Conservation (phyloP, 2,329 filamentous ascomycete genomes). For the Peltaster fructicola region DNA sequence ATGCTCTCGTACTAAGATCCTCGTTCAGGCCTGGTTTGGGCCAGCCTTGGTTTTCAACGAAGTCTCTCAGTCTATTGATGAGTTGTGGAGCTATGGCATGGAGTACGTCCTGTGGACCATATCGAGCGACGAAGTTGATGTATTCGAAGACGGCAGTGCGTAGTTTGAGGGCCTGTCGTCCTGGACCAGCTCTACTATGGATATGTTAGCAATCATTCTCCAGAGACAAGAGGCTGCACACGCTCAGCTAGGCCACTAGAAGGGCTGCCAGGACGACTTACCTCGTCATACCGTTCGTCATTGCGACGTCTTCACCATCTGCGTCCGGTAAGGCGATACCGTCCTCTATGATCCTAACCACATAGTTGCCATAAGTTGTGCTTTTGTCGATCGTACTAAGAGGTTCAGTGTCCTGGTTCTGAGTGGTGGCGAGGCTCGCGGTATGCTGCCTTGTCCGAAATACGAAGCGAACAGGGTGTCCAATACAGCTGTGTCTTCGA, state of each 20-base stretch:
- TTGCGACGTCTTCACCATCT: constrained; percentile 16
- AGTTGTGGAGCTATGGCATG: constrained; percentile 48
- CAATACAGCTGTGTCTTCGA: constrained; percentile 52
- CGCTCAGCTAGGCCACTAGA: constrained; percentile 5
- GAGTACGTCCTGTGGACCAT: constrained; percentile 46
- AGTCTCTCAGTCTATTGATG: constrained; percentile 51
- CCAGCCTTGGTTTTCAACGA: constrained; percentile 71
- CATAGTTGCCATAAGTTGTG: constrained; percentile 48
- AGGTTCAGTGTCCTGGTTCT: constrained; percentile 60
- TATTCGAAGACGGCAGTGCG: constrained; percentile 71
- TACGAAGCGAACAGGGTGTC: constrained; percentile 55
- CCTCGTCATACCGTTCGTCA: constrained; percentile 13
- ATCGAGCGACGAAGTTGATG: constrained; percentile 68
- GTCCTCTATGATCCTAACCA: constrained; percentile 52
- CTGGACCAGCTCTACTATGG: too few relatives aligned
- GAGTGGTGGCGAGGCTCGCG: constrained; percentile 45
- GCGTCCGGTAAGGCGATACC: constrained; percentile 33
- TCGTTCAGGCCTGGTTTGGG: constrained; percentile 41
- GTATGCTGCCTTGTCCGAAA: constrained; percentile 32
- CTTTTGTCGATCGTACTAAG: constrained; percentile 60
- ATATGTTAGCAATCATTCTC: too few relatives aligned
- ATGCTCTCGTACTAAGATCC: constrained; percentile 50
- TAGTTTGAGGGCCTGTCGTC: constrained; percentile 61
- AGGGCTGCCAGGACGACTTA: constrained; percentile 11
- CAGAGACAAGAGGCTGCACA: too few relatives aligned